A percentile compares a stretch with the other conserved stretches of the same genome.
Conservation (phyloP, 129 eudicot genomes). For the Artemisia argyi region DNA sequence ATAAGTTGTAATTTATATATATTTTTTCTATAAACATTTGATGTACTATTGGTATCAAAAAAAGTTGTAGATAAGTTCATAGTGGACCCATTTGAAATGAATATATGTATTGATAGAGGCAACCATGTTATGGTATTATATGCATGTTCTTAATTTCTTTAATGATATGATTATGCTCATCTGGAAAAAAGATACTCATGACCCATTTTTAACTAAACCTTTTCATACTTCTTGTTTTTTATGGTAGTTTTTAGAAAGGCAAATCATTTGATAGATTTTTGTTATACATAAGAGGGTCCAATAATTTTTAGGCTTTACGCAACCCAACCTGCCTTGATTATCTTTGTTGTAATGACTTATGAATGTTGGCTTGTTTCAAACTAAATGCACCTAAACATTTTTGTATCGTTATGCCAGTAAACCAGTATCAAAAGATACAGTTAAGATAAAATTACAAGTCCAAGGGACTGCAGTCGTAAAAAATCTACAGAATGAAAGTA, state of each 20-base stretch:
- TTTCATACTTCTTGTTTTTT: slow-evolving; percentile 16
- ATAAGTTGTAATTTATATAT: neutral
- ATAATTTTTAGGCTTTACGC: no score
- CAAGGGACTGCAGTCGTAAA: no score
- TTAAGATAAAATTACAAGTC: no score
- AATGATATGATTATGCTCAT: slow-evolving; percentile 23
- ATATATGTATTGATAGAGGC: slow-evolving; percentile 29
- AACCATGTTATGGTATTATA: slow-evolving; percentile 33
- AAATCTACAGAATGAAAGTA: no score
- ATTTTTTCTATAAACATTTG: neutral
- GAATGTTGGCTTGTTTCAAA: no score
- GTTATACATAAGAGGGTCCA: neutral
- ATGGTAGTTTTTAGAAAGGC: neutral
- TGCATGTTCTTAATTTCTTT: slow-evolving; percentile 34
- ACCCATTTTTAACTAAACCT: slow-evolving; percentile 8
- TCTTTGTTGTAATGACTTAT: no score
- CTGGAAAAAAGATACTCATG: slow-evolving; percentile 25
- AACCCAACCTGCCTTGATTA: no score
- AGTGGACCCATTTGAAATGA: slow-evolving; percentile 27
- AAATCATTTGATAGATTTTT: no score
- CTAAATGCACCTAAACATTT: no score
- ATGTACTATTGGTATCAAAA: neutral
- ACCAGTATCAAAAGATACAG: no score
- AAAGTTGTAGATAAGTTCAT: slow-evolving; percentile 7
- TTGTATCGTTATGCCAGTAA: no score